Evolutionary conservation across 2,329 filamentous ascomycete genomes (phyloP), one percentile per base, ranked within the genome.

Genomic region (Xylaria sp.): DNA sequence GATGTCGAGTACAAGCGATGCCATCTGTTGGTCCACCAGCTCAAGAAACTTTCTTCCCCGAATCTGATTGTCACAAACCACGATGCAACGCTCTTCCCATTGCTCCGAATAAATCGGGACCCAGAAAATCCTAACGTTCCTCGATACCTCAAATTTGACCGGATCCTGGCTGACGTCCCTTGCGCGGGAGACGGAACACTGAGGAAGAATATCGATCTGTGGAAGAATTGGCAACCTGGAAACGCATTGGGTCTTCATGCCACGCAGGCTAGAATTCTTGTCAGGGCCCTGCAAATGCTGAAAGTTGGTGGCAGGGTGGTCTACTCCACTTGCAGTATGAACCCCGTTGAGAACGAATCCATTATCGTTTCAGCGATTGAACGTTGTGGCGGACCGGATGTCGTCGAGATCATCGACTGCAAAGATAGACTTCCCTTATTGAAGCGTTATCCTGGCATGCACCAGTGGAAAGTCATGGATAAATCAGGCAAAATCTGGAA

Each of bases 291-390:
- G 58, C 95, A 98, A 81, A 93, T 99, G 89, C 88, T 99, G 72
- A 98, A 97, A 84, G 91, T 93, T 63, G 95, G 96, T 45, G 96
- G 96, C 58, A 89, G 94, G 69, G 92, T 98, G 31, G 95, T 99
- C 59, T 99, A 98, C 82, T 98, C 95, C 2, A 99, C 96, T 22
- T 99, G 96, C 85, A 97, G 94, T 79, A 93, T 99, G 92, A 99
- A 99, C 81, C 96, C 96, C 0, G 89, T 98, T 31, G 96, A 99
- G 83, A 97, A 99, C 76, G 96, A 99, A 81, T 91, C 96, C 6
- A 94, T 98, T 17, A 84, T 99, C 67, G 89, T 92, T 0, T 90
- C 91, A 29, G 96, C 96, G 11, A 94, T 99, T 73, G 91, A 94
- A 73, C 88, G 94, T 63, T 98, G 94, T 75, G 96, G 96, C 69